Conservation (phyloP, 768 basidiomycete genomes). For the Xerocomus brunneocitrinus region DNA sequence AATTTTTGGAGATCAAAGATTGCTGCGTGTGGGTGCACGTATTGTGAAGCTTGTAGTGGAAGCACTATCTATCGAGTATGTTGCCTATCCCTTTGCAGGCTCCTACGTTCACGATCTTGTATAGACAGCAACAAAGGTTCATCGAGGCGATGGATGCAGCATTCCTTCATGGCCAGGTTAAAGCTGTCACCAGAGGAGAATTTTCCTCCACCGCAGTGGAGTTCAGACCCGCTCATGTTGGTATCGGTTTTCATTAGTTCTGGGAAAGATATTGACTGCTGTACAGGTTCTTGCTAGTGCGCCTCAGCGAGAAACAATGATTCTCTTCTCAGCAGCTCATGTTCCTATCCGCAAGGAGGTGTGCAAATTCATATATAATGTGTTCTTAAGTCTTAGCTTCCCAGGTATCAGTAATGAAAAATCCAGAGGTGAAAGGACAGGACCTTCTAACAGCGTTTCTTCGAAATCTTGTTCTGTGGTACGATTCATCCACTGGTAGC, state of each 20-base stretch:
- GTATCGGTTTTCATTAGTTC: slow-evolving; percentile 3
- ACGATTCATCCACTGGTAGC: slow-evolving; percentile 43
- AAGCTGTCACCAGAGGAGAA: slow-evolving; percentile 51
- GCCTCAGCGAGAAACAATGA: slow-evolving; percentile 58
- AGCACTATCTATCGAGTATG: slow-evolving; percentile 62
- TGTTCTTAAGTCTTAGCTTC: neutral
- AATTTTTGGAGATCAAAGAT: slow-evolving; percentile 35
- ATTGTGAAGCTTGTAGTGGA: slow-evolving; percentile 68
- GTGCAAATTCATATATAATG: slow-evolving; percentile 8
- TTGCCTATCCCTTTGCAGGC: slow-evolving; percentile 13
- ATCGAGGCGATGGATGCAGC: slow-evolving; percentile 35
- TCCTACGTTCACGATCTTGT: neutral
- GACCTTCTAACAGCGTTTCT: slow-evolving; percentile 48
- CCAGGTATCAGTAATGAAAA: slow-evolving; percentile 39
- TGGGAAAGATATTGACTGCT: neutral
- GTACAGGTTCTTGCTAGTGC: slow-evolving; percentile 15
- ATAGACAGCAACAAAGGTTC: slow-evolving; percentile 60
- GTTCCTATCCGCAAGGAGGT: slow-evolving; percentile 68
- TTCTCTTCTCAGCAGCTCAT: slow-evolving; percentile 63
- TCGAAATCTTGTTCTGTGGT: slow-evolving; percentile 55
- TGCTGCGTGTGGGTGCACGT: slow-evolving; percentile 45
- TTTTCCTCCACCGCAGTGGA: slow-evolving; percentile 31
- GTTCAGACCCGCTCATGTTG: slow-evolving; percentile 54
- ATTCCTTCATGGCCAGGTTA: slow-evolving; percentile 44
- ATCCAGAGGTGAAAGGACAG: slow-evolving; percentile 36